These are phyloP conservation scores for Phaeosphaeria sp. DNA, from an alignment of 2,329 filamentous ascomycete genomes.

Conservation along the genomic window DNA sequence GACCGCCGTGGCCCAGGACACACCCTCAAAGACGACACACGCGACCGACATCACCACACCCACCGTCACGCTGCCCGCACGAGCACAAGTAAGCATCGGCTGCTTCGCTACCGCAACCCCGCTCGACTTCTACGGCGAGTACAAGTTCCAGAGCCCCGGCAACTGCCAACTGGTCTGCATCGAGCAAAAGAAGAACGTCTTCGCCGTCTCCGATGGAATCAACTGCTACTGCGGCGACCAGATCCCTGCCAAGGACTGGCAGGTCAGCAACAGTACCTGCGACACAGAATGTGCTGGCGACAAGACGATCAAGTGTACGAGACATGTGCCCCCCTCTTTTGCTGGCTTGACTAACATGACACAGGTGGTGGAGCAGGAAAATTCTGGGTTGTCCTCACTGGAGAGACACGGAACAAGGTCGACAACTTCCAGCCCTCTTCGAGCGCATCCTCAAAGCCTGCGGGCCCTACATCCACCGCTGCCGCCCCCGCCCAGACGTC, in stretches of 20 bases:
- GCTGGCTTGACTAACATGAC: constrained; percentile 24
- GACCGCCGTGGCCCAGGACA: constrained; percentile 27
- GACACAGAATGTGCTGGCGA: constrained; percentile 68
- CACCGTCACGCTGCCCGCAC: constrained; percentile 35
- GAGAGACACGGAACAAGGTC: constrained; percentile 50
- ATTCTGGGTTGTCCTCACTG: constrained; percentile 61
- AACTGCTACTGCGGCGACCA: constrained; percentile 76
- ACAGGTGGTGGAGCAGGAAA: constrained; percentile 64
- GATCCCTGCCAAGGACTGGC: constrained; percentile 64
- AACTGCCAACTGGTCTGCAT: constrained; percentile 62
- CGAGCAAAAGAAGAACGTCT: constrained; percentile 59
- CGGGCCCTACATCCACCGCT: constrained; percentile 22
- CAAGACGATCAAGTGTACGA: constrained; percentile 67
- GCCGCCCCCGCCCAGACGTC: constrained; percentile 48
- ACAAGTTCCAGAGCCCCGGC: constrained; percentile 61
- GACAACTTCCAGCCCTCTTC: constrained; percentile 37
- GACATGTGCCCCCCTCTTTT: neutral
- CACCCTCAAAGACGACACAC: constrained; percentile 20
- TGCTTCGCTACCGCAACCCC: constrained; percentile 60
- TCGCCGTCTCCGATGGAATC: constrained; percentile 66
- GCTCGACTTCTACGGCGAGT: constrained; percentile 56
- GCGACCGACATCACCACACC: constrained; percentile 38
- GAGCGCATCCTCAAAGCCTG: constrained; percentile 18
- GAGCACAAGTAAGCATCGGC: constrained; percentile 49
- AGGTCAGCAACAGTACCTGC: constrained; percentile 68